Evolutionary conservation across 148 eudicot species (phyloP), one percentile per base, ranked within the genome.

Genomic region (Gaultheria prostrata): DNA sequence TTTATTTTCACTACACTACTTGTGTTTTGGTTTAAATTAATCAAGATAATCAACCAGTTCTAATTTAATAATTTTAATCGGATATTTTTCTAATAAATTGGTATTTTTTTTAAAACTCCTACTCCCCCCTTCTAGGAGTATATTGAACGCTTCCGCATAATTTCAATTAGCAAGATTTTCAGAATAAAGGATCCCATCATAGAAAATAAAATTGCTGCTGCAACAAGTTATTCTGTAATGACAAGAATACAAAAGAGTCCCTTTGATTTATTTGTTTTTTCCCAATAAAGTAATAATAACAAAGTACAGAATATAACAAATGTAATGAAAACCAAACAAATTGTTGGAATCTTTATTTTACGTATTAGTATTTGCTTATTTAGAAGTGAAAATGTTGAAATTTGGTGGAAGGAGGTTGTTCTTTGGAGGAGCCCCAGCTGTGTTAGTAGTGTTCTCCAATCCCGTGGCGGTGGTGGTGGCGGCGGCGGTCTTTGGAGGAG

Each of bases 351-450:
- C 5, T 3, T 3, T 54, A 54, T 17, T 72, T 3, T 7, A 17
- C 35, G 0, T 33, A 73, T 3, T n/a, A 33, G 0, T 24, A 10
- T 24, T 24, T 63, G 26, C 70, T 63, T 63, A 10, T 24, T 63
- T 24, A n/a, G 70, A 63, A 9, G 70, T n/a, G 70, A 63, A 63
- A 63, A 63, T 63, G 70, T 63, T 63, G 70, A 63, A 63, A 63
- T 63, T 14, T 24, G 70, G 70, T 2, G 70, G 70, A 63, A 63
- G 30, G 24, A 73, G 39, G 49, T 43, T 14, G 77, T 73, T 43
- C 9, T 6, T 43, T 43, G 50, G 77, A 73, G 77, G 50, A 73
- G 24, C 50, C 50, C n/a, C 77, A 6, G 77, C 48, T 3, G 49
- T 7, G 24, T 73, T 39, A 18, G 53, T 3, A 12, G 78, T 17